These are phyloP conservation scores for Dispira simplex DNA, from an alignment of 192 early-diverging fungal genomes.

Conservation along the genomic window DNA sequence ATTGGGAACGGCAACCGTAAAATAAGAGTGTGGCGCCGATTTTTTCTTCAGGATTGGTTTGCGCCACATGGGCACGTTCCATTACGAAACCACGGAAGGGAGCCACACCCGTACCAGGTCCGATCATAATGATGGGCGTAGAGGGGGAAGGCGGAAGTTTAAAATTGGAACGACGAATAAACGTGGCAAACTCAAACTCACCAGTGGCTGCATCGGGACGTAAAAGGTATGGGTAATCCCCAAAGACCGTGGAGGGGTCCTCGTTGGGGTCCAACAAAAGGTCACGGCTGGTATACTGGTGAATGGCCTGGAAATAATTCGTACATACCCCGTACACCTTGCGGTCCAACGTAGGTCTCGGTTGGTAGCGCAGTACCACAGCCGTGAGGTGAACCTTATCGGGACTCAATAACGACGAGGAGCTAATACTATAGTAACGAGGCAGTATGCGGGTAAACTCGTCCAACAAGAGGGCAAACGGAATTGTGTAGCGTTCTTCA, in stretches of 20 bases:
- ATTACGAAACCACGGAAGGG: conserved; percentile 94
- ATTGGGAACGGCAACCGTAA: conserved; percentile 79
- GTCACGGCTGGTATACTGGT: conserved; percentile 22
- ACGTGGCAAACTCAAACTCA: conserved; percentile 53
- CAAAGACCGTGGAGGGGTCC: conserved; percentile 5
- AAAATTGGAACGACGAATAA: conserved; percentile 82
- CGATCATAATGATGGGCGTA: conserved; percentile 89
- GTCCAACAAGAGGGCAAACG: conserved; percentile 70
- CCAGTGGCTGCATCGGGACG: conserved; percentile 6
- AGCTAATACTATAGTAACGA: conserved; percentile 97
- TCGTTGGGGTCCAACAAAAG: conserved; percentile 14
- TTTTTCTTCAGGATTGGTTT: conserved; percentile 38
- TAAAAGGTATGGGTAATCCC: neutral
- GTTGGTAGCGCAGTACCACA: conserved; percentile 72
- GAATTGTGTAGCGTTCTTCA: conserved; percentile 35
- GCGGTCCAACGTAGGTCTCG: conserved; percentile 26
- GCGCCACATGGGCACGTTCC: conserved; percentile 54
- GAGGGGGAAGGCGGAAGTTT: conserved; percentile 68
- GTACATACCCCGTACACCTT: conserved; percentile 74
- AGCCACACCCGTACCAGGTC: conserved; percentile 98
- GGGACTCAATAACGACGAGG: conserved; percentile 62
- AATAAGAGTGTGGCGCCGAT: conserved; percentile 83
- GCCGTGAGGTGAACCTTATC: conserved; percentile 72
- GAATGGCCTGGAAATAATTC: conserved; percentile 65
- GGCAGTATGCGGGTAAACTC: conserved; percentile 66